Conservation (phyloP, 371 early-diverging fungal genomes). For the Chytridiales sp. region DNA sequence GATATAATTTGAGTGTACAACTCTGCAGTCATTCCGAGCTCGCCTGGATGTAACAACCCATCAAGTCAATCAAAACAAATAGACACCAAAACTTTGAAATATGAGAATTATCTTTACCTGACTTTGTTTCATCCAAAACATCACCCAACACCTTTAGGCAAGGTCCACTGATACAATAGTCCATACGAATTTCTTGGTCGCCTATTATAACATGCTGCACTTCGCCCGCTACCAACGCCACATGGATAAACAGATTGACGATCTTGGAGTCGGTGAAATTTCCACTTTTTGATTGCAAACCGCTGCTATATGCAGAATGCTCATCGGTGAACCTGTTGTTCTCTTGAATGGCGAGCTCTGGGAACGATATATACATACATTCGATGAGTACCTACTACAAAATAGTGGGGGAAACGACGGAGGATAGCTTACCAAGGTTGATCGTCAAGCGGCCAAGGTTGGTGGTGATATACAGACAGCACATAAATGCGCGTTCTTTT, state of each 20-base stretch:
- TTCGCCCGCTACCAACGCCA: slow-evolving; percentile 1
- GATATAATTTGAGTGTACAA: too few species aligned
- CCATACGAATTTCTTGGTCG: not conserved
- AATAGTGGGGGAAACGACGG: not conserved
- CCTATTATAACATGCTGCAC: slow-evolving; percentile 9
- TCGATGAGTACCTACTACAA: not conserved
- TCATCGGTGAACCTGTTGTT: too few species aligned
- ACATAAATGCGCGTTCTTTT: not conserved
- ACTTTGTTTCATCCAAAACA: not conserved
- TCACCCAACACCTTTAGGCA: not conserved
- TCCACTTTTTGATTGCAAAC: too few species aligned
- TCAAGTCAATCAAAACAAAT: too few species aligned
- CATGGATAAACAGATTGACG: not conserved
- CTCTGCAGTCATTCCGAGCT: too few species aligned
- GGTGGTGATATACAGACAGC: not conserved
- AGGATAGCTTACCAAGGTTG: not conserved
- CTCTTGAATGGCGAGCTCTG: too few species aligned
- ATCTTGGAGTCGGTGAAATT: not conserved
- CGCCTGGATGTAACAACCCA: too few species aligned
- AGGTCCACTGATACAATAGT: slow-evolving; percentile 4
- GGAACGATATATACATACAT: too few species aligned
- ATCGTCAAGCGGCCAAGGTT: not conserved
- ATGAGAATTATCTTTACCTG: too few species aligned
- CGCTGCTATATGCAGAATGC: too few species aligned
- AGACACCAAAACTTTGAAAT: too few species aligned